phyloP scores from a whole-genome alignment of 2,329 filamentous ascomycete species.

The Rugonectria rugulosa region DNA sequence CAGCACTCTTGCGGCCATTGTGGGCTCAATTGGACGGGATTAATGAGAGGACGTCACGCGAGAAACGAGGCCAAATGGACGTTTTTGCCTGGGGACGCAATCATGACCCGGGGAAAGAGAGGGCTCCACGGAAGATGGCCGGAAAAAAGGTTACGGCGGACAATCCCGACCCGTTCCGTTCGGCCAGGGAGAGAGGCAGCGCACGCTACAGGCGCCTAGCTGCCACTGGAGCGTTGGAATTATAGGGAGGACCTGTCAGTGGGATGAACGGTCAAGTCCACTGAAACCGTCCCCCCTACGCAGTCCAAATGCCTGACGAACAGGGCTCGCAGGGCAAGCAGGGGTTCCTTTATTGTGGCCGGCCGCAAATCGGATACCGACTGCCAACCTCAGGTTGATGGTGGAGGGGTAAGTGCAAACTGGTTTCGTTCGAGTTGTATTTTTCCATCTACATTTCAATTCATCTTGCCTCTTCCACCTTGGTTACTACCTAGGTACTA shows the following conservation, averaged over 20 bases:
- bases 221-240: neutral
- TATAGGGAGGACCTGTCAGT: conserved; percentile 1
- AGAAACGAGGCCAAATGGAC: conserved; percentile 35
- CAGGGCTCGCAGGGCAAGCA: no score
- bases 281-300: no score
- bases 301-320: no score
- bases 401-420: conserved; percentile 4
- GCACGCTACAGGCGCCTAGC: neutral
- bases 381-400: no score
- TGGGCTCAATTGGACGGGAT: conserved; percentile 57
- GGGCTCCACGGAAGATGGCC: conserved; percentile 28
- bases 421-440: no score
- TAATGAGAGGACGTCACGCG: conserved; percentile 37
- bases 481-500: neutral
- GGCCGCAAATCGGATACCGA: conserved; percentile 25
- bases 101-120: conserved; percentile 29
- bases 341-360: conserved; percentile 6
- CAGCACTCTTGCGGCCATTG: conserved; percentile 68
- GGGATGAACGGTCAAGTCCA: conserved; percentile 1
- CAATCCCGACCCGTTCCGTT: conserved; percentile 35
- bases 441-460: conserved; percentile 10
- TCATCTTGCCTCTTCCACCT: conserved; percentile 6
- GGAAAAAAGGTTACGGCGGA: conserved; percentile 42
- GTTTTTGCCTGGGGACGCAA: conserved; percentile 27
- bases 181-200: conserved; percentile 21